A percentile compares a stretch with the other conserved stretches of the same genome.
Conservation (phyloP, 192 early-diverging fungal genomes). For the Coemansia sp. region DNA sequence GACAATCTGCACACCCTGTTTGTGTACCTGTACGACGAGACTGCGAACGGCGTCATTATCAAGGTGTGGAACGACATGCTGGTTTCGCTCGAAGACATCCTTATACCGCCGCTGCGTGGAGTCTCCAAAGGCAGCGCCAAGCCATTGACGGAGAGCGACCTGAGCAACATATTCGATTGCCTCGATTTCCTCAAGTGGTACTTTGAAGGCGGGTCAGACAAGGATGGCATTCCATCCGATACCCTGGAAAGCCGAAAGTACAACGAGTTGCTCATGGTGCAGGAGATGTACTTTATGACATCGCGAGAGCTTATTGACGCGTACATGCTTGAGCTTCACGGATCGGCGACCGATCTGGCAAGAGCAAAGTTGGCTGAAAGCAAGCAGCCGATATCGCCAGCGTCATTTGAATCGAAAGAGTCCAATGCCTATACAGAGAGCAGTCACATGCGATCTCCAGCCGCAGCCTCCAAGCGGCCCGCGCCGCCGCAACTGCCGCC, state of each 20-base stretch:
- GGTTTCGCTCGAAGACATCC: slow-evolving; percentile 62
- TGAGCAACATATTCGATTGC: slow-evolving; percentile 69
- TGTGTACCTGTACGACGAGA: slow-evolving; percentile 62
- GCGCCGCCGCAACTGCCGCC: slow-evolving; percentile 10
- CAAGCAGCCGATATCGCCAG: slow-evolving; percentile 10
- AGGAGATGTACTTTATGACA: slow-evolving; percentile 66
- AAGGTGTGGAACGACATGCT: slow-evolving; percentile 75
- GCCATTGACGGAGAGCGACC: slow-evolving; percentile 63
- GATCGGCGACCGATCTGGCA: slow-evolving; percentile 16
- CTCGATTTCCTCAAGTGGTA: slow-evolving; percentile 71
- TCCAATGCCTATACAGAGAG: neutral
- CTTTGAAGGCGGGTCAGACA: slow-evolving; percentile 70
- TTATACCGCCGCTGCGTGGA: slow-evolving; percentile 71
- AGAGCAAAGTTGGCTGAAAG: neutral
- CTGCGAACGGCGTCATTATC: slow-evolving; percentile 64
- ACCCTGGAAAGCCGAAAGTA: slow-evolving; percentile 66
- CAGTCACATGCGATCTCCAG: too few species aligned
- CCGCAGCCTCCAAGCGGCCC: neutral
- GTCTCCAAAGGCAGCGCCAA: slow-evolving; percentile 57
- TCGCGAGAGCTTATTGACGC: slow-evolving; percentile 63
- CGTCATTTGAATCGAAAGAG: neutral
- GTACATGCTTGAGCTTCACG: slow-evolving; percentile 55
- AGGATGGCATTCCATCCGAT: slow-evolving; percentile 62
- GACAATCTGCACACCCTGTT: slow-evolving; percentile 66
- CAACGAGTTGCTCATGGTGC: slow-evolving; percentile 62